Evolutionary conservation across 2,329 filamentous ascomycete species (phyloP).

Genomic region (Verticillium zaregamsianum): DNA sequence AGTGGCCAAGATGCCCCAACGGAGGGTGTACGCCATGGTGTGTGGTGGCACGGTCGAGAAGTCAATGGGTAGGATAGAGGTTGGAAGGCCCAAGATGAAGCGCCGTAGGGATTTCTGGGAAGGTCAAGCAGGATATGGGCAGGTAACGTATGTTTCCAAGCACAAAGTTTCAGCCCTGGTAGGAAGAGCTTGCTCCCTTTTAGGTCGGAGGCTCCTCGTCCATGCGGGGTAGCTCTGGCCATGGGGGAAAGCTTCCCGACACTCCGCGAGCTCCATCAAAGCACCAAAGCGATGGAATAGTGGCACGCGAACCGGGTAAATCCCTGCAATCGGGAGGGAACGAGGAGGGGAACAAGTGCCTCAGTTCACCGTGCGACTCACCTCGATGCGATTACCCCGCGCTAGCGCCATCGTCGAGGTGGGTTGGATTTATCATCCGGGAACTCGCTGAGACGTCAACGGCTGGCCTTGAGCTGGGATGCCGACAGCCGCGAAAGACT

Average conservation of each 20-base stretch:
- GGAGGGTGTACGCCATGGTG: conserved; percentile 36
- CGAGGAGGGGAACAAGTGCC: background rate
- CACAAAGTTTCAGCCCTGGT: background rate
- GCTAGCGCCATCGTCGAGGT: background rate
- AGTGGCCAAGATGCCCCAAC: conserved; percentile 60
- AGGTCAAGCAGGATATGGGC: no score
- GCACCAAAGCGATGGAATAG: background rate
- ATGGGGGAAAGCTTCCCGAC: background rate
- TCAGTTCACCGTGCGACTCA: background rate
- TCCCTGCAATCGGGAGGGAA: background rate
- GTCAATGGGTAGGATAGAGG: background rate
- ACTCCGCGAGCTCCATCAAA: background rate
- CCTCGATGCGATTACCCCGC: background rate
- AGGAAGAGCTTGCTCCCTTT: background rate
- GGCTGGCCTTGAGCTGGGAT: no score
- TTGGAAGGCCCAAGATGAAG: background rate
- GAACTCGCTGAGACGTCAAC: background rate
- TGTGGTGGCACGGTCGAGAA: background rate
- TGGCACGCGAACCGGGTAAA: background rate
- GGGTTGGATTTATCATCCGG: background rate
- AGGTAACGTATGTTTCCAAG: no score
- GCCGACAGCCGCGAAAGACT: no score
- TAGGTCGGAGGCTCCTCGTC: background rate
- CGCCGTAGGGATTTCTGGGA: no score
- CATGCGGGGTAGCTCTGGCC: background rate